Evolutionary conservation across 345 rosid genomes (phyloP), one percentile per base, ranked within the genome.

Genomic region (Ceriops decandra): DNA sequence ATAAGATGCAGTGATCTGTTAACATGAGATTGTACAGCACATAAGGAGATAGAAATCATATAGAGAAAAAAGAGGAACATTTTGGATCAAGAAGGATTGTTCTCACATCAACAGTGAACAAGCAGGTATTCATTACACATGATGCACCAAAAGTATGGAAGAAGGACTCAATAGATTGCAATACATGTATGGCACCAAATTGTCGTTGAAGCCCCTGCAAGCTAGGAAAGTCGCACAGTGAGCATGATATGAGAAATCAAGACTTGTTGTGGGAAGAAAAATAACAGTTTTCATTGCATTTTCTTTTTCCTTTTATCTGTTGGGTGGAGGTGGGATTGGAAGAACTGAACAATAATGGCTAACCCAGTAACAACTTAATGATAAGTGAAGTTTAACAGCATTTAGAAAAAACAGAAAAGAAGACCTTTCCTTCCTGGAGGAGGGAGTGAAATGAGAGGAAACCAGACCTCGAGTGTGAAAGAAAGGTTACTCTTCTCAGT

Each of bases 391-490:
- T 42, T 42, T 42, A 3, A 42, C 17, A 13, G 19, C 49, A 42
- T 42, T 42, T 42, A 15, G 19, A 1, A 33, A 7, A 33, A 7
- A 5, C 0, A 0, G 11, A 10, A 38, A 42, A 42, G 17, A 42
- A 42, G 49, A 0, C 15, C 2, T 0, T 13, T 11, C 13, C 49
- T 42, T 42, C 17, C 49, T 3, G 17, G 49, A 3, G 19, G 4
- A 13, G 49, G 49, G 49, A 15, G 47, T 54, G 32, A 21, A 27
- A 30, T 16, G 28, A 52, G 54, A 47, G n/a, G 64, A 20, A 31
- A 26, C n/a, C 70, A 58, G 53, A 90, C 98, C 96, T 91, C 95
- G 36, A 91, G 90, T 83, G 82, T 88, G 78, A 93, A 91, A 68
- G 91, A 91, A 46, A 74, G 28, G 68, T 26, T 72, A 27, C 63